A percentile compares a stretch with the other conserved stretches of the same genome.
These are phyloP conservation scores for Lentinula novae-zelandiae DNA, from an alignment of 1,284 basidiomycete species.

Conservation along the genomic window DNA sequence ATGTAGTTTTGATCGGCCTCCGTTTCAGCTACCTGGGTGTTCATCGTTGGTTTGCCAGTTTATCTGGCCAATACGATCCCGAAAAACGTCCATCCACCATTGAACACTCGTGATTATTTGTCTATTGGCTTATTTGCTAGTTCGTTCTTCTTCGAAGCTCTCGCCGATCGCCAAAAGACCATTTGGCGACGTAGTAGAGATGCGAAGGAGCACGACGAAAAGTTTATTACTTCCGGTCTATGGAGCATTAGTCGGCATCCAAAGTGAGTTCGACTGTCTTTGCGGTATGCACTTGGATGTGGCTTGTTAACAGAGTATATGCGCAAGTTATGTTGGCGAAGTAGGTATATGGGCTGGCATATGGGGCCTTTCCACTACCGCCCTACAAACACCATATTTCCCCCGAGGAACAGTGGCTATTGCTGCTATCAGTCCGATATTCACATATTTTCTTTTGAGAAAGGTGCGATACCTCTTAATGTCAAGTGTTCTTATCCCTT, in stretches of 20 bases:
- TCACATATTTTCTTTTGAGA: slow-evolving; percentile 48
- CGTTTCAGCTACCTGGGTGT: slow-evolving; percentile 61
- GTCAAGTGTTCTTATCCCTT: slow-evolving; percentile 33
- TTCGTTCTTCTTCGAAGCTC: slow-evolving; percentile 60
- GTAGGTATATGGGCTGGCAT: slow-evolving; percentile 73
- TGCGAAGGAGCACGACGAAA: slow-evolving; percentile 69
- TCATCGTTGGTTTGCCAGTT: slow-evolving; percentile 65
- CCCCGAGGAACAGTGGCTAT: slow-evolving; percentile 42
- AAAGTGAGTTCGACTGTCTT: slow-evolving; percentile 46
- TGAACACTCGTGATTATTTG: slow-evolving; percentile 56
- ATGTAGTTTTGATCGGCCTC: no score
- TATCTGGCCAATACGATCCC: slow-evolving; percentile 69
- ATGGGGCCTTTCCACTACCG: slow-evolving; percentile 53
- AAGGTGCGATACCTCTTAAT: neutral
- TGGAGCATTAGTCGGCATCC: slow-evolving; percentile 76
- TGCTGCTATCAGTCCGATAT: slow-evolving; percentile 58
- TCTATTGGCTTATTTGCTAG: slow-evolving; percentile 54
- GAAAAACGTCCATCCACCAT: slow-evolving; percentile 47
- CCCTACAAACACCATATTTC: slow-evolving; percentile 44
- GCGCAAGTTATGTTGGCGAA: slow-evolving; percentile 70
- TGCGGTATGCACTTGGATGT: neutral
- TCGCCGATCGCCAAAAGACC: slow-evolving; percentile 71
- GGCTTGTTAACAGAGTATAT: neutral
- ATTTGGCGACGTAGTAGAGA: slow-evolving; percentile 63
- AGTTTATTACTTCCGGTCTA: slow-evolving; percentile 69